phyloP scores from a whole-genome alignment of 805 yeast species.

The Naumovozyma castellii region DNA sequence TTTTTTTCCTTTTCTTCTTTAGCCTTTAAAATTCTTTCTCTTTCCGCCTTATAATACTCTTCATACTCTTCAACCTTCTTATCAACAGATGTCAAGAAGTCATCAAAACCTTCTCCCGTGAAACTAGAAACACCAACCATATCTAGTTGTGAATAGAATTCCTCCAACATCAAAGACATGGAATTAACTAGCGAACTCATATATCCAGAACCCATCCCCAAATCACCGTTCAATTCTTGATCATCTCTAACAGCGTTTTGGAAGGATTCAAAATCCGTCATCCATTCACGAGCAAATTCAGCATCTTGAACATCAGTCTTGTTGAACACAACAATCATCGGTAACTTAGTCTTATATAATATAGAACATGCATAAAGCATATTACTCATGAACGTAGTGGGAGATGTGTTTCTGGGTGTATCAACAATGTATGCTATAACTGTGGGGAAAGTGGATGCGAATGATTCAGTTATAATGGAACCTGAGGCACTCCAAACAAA shows the following conservation, averaged over 20 bases:
- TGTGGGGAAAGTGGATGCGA: slow-evolving; percentile 93
- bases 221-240: slow-evolving; percentile 51
- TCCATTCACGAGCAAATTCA: slow-evolving; percentile 89
- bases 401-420: slow-evolving; percentile 89
- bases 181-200: slow-evolving; percentile 92
- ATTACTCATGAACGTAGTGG: slow-evolving; percentile 94
- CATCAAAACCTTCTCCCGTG: slow-evolving; percentile 92
- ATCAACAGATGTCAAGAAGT: slow-evolving; percentile 76
- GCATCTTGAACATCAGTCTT: slow-evolving; percentile 84
- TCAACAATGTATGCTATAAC: slow-evolving; percentile 93
- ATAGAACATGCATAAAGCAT: slow-evolving; percentile 98
- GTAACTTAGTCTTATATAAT: slow-evolving; percentile 87
- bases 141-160: slow-evolving; percentile 86
- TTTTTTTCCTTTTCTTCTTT: slow-evolving; percentile 67
- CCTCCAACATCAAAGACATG: slow-evolving; percentile 92
- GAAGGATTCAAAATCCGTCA: slow-evolving; percentile 90
- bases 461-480: slow-evolving; percentile 88
- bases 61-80: slow-evolving; percentile 81
- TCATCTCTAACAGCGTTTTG: slow-evolving; percentile 66
- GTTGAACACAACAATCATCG: slow-evolving; percentile 94
- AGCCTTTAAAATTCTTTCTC: slow-evolving; percentile 69
- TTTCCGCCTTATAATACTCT: slow-evolving; percentile 71
- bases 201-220: slow-evolving; percentile 62
- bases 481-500: slow-evolving; percentile 99
- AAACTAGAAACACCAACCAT: slow-evolving; percentile 87